Evolutionary conservation across 78 protist genomes (phyloP), one percentile per base, ranked within the genome.

Genomic region (Planoprotostelium fungivorum): DNA sequence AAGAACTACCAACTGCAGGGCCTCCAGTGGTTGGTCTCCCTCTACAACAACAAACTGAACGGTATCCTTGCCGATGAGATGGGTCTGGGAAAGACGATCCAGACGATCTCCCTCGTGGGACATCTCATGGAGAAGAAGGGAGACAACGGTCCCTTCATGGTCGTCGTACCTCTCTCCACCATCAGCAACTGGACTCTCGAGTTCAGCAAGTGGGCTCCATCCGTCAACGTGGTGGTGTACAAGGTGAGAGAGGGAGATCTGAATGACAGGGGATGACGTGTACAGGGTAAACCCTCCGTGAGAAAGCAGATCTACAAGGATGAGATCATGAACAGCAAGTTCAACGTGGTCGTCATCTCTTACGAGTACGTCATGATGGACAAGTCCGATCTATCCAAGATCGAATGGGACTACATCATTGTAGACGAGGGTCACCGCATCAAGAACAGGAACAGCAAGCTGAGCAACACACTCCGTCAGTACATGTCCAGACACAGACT

Each of bases 1-100:
- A 89, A 91, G 88, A 91, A 89, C 38, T 94, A 94, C 83, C 96
- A 94, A 89, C n/a, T 94, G 16, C 90, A 93, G 29, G 99, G 99
- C 36, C 91, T 99, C 1, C 93, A 95, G 38, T 99, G 99, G 99
- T 34, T 99, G 87, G 97, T 95, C 23, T 94, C 96, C 5, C 93
- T 98, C 38, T 98, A 91, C 90, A 95, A 96, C 89, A 93, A 97
- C 88, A 87, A 91, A 38, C 85, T 98, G 85, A 98, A 97, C 87
- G 99, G 99, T 63, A 98, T 99, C 34, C 94, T 99, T 0, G 99
- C 99, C 0, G 99, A 99, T 90, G 99, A 99, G 92, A 98, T 98
- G 99, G 99, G 99, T 16, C 91, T 99, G 51, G 99, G 99, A 39
- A 99, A 99, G 91, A 98, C 99, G 10, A 90, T 98, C 36, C 99